phyloP scores from a whole-genome alignment of 1,284 basidiomycete genomes.

The Amylostereum chailletii region DNA sequence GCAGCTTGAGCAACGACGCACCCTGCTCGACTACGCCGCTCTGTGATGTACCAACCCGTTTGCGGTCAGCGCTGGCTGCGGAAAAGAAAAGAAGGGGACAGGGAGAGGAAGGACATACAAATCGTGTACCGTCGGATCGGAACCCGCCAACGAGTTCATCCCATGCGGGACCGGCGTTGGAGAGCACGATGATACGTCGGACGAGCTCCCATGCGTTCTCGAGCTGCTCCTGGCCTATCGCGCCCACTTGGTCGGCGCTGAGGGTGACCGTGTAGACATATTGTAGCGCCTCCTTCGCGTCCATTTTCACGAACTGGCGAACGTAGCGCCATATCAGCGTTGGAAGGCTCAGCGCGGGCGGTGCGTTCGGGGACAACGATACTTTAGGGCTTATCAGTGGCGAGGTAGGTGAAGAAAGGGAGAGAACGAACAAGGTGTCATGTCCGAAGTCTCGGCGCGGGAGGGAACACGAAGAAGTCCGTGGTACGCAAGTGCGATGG shows the following conservation, averaged over 20 bases:
- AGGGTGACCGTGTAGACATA: conserved; percentile 91
- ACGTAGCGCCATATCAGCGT: conserved; percentile 91
- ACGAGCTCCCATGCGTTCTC: conserved; percentile 84
- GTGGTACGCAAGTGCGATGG: conserved; percentile 89
- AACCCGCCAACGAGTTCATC: conserved; percentile 89
- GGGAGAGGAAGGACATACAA: conserved; percentile 43
- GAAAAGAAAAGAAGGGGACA: too few species aligned
- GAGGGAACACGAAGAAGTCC: conserved; percentile 83
- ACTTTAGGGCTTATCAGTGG: conserved; percentile 21
- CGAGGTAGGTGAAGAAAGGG: background rate
- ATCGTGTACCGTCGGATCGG: conserved; percentile 80
- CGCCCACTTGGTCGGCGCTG: conserved; percentile 63
- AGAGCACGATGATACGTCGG: conserved; percentile 80
- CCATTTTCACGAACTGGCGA: conserved; percentile 84
- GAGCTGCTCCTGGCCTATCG: conserved; percentile 76
- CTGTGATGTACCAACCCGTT: too few species aligned
- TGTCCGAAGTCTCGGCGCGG: conserved; percentile 72
- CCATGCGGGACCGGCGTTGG: conserved; percentile 79
- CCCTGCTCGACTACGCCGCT: too few species aligned
- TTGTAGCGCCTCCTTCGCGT: conserved; percentile 89
- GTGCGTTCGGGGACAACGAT: conserved; percentile 34
- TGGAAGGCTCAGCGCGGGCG: conserved; percentile 73
- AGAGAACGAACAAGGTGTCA: conserved; percentile 60
- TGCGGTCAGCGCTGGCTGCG: too few species aligned
- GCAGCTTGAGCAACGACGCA: too few species aligned